phyloP scores from a whole-genome alignment of 2,329 filamentous ascomycete species.

The Epichloe festucae region DNA sequence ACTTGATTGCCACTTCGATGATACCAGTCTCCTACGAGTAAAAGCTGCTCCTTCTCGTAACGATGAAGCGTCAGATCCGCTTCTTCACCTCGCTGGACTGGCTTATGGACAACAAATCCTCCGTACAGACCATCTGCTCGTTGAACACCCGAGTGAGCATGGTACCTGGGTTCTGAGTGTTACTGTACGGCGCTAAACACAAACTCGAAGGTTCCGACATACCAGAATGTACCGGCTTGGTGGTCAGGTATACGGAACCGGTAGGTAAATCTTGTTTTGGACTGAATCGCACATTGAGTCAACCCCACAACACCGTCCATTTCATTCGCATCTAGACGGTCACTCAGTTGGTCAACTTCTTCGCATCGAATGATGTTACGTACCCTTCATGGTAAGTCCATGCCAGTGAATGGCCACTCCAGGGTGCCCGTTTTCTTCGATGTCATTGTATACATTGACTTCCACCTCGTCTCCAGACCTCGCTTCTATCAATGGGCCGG shows the following conservation, averaged over 20 bases:
- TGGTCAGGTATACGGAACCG: constrained; percentile 40
- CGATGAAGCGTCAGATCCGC: constrained; percentile 9
- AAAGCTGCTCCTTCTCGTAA: constrained; percentile 20
- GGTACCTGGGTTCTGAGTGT: constrained; percentile 31
- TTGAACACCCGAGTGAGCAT: constrained; percentile 47
- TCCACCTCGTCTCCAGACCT: constrained; percentile 29
- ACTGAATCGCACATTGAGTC: constrained; percentile 46
- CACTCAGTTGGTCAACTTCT: neutral
- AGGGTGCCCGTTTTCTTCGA: constrained; percentile 9
- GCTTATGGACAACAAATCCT: constrained; percentile 23
- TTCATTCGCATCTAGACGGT: constrained; percentile 25
- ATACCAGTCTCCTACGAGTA: constrained; percentile 27
- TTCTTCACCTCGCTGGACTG: constrained; percentile 16
- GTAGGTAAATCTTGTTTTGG: constrained; percentile 38
- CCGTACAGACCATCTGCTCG: constrained; percentile 6
- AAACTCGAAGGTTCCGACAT: constrained; percentile 12
- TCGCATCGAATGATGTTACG: neutral
- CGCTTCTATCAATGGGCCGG: constrained; percentile 31
- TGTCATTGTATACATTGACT: constrained; percentile 26
- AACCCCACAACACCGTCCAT: constrained; percentile 55
- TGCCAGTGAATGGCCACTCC: constrained; percentile 54
- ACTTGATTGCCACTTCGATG: constrained; percentile 23
- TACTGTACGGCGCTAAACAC: neutral
- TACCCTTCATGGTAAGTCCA: constrained; percentile 49
- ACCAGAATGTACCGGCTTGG: constrained; percentile 48